Evolutionary conservation across 768 basidiomycete genomes (phyloP).

Genomic region (Cystofilobasidium macerans): DNA sequence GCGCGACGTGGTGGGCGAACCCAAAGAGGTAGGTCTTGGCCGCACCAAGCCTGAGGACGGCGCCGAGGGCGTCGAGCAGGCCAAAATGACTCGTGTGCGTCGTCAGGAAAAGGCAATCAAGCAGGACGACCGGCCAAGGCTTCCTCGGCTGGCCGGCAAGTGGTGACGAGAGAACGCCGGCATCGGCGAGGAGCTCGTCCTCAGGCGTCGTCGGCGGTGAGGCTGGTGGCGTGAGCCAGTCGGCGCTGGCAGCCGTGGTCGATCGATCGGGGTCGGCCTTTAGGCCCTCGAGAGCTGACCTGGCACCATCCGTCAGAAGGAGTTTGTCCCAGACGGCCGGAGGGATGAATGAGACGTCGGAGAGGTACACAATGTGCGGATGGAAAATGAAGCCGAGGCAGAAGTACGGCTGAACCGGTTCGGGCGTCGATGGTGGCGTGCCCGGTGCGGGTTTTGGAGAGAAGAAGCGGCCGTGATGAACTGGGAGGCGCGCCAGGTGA

Average conservation of each 20-base stretch:
- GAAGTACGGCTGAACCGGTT: constrained; percentile 33
- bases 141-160: constrained; percentile 1
- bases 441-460: constrained; percentile 40
- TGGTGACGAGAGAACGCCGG: too few relatives aligned
- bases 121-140: constrained; percentile 51
- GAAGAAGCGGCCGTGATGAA: constrained; percentile 65
- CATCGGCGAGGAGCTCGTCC: constrained; percentile 30
- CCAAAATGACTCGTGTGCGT: constrained; percentile 72
- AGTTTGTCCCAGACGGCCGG: constrained; percentile 29
- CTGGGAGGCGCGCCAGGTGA: constrained; percentile 37
- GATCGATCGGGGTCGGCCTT: too few relatives aligned
- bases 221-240: constrained; percentile 3
- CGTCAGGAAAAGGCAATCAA: constrained; percentile 58
- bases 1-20: constrained; percentile 63
- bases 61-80: constrained; percentile 50
- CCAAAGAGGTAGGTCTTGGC: constrained; percentile 60
- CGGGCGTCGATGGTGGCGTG: constrained; percentile 42
- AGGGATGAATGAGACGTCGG: constrained; percentile 73
- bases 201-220: constrained; percentile 37
- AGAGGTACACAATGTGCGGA: constrained; percentile 60
- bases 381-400: constrained; percentile 43
- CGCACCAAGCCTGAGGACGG: constrained; percentile 52
- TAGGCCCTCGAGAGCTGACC: not conserved
- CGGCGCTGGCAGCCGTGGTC: not conserved
- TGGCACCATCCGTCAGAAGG: not conserved